Base-by-base conservation (phyloP, 176 grass and related monocot genomes). In the Carex myosuroides region DNA sequence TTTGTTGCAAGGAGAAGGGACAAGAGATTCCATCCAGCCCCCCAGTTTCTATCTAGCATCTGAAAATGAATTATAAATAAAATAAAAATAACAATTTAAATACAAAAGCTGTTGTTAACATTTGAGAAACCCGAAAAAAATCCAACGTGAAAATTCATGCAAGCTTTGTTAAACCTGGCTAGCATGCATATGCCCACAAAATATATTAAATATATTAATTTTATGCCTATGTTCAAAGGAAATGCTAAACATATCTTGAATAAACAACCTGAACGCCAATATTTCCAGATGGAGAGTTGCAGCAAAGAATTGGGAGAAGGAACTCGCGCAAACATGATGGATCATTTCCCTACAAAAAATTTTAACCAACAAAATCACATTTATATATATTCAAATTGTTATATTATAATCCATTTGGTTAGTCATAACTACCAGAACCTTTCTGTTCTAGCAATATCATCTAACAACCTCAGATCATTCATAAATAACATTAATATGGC, bases 281-380 rank as follows among this genome's bases (percentile, higher is more conserved):
- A 92, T 93, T 98, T 75, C 91, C 92, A 41, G 83, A 95, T 80
- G 95, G 86, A 78, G 85, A 95, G 79, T 89, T 91, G 87, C 83
- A 86, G 44, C 22, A 89, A 20, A 98, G 70, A 86, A 89, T 87
- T 76, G 95, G 95, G 56, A 98, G 26, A 73, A 98, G 91, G 79
- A 98, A 98, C 85, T 95, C 95, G 6, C 95, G 95, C 85, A 98
- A 87, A 81, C 92, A 98, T 86, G 92, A 90, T 54, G 95, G 91
- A 62, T 98, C 89, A 88, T 98, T 93, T 89, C 92, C 95, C 95
- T 98, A 59, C 66, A 85, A 54, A 82, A 30, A 8, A 16, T 48
- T 81, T 66, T 64, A 58, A 58, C 42, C 8, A 71, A 54, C 5
- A 54, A 55, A 54, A 65, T 48, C 11, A 67, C 14, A 44, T 64